Percentiles rank a stretch among this genome's conserved stretches.
Evolutionary conservation across 148 eudicot species (phyloP).

Genomic region (Rhododendron vialii): DNA sequence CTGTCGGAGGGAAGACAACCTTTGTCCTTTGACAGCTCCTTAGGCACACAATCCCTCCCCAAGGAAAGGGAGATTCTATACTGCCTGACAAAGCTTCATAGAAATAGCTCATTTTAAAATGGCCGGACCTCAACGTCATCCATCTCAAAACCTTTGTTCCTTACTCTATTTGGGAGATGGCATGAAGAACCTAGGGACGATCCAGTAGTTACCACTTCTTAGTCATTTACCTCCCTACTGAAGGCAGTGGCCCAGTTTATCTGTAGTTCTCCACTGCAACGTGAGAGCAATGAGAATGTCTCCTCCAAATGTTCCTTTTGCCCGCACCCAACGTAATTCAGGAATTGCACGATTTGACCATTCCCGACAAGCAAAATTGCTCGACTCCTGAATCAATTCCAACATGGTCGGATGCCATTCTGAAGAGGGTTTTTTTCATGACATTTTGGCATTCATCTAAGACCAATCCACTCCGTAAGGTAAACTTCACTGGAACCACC

Average conservation of each 20-base stretch:
- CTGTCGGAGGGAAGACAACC: background rate
- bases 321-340: background rate
- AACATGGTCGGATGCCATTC: background rate
- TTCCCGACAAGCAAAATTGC: background rate
- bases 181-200: background rate
- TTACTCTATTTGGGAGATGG: background rate
- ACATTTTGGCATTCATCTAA: background rate
- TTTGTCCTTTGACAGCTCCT: background rate
- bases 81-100: background rate
- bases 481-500: background rate
- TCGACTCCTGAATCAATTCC: background rate
- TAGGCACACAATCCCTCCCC: background rate
- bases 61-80: background rate
- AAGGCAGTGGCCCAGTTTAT: background rate
- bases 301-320: background rate
- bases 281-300: background rate
- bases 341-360: background rate
- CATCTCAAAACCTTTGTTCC: background rate
- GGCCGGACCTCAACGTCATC: background rate
- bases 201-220: background rate
- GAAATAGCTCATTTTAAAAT: background rate
- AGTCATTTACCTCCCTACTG: background rate
- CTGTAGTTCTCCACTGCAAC: background rate
- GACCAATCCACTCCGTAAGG: background rate
- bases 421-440: background rate